These are phyloP conservation scores for Pugionium dolabratum DNA, from an alignment of 345 rosid species.

Conservation along the genomic window DNA sequence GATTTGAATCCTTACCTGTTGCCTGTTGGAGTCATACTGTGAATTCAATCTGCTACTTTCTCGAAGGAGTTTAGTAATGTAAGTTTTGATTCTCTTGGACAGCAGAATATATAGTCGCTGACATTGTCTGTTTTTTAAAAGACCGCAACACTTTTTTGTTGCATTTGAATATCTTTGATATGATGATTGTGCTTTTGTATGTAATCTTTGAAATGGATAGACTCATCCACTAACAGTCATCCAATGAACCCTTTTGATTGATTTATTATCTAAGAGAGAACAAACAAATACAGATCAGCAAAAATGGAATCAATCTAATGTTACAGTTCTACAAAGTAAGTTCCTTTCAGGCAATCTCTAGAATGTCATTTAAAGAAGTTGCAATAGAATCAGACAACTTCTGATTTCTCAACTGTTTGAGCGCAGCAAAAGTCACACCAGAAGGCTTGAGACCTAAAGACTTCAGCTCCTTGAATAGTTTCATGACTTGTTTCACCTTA, in stretches of 20 bases:
- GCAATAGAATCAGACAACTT: conserved; percentile 22
- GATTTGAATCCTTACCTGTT: too few relatives aligned
- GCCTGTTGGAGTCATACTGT: neutral
- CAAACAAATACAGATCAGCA: conserved; percentile 26
- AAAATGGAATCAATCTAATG: conserved; percentile 22
- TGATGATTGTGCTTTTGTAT: conserved; percentile 19
- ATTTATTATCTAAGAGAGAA: conserved; percentile 17
- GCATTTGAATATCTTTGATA: neutral
- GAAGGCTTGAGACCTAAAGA: conserved; percentile 31
- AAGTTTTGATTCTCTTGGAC: conserved; percentile 27
- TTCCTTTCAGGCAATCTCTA: conserved; percentile 22
- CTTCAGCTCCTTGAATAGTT: conserved; percentile 29
- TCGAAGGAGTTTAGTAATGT: neutral
- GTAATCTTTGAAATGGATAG: conserved; percentile 14
- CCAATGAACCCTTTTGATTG: neutral
- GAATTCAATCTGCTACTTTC: neutral
- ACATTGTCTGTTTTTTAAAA: conserved; percentile 9
- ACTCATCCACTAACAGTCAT: neutral
- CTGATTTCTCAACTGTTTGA: conserved; percentile 18
- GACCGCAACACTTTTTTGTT: conserved; percentile 14
- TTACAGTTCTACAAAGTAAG: conserved; percentile 15
- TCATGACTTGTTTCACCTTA: conserved; percentile 38
- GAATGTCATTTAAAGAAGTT: conserved; percentile 27
- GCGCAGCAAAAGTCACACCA: conserved; percentile 26
- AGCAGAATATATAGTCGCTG: neutral